Evolutionary conservation across 2,329 filamentous ascomycete genomes (phyloP).

Genomic region (Didymella lethalis): DNA sequence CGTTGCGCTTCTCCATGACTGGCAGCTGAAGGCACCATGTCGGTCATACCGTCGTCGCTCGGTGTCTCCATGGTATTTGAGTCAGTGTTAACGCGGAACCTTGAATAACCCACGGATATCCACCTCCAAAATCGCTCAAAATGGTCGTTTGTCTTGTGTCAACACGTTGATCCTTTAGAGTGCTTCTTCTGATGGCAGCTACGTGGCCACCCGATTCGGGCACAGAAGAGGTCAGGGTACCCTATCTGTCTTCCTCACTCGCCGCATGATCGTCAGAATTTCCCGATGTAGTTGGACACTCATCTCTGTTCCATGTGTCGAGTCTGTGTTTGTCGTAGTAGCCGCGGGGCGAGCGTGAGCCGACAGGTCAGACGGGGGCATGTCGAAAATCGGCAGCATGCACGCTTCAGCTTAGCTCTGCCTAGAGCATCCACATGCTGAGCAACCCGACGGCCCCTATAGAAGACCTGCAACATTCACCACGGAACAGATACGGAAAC

Average conservation of each 20-base stretch:
- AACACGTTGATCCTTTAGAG: background rate
- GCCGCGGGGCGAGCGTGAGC: conserved; percentile 1
- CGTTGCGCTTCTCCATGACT: conserved; percentile 12
- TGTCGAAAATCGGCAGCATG: background rate
- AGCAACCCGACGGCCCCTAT: conserved; percentile 2
- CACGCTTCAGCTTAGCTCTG: conserved; percentile 8
- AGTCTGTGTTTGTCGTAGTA: conserved; percentile 4
- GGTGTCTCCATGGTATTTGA: background rate
- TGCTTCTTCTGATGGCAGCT: background rate
- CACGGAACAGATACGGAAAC: background rate
- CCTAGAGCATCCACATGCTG: conserved; percentile 1
- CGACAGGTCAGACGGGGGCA: conserved; percentile 4
- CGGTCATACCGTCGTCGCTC: conserved; percentile 9
- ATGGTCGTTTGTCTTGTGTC: background rate
- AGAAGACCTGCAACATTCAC: conserved; percentile 4
- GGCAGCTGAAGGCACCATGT: conserved; percentile 12
- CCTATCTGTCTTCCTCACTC: background rate
- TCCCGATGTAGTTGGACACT: background rate
- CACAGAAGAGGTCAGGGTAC: background rate
- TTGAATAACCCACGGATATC: background rate
- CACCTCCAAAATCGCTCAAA: background rate
- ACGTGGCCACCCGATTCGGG: background rate
- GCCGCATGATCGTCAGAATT: conserved; percentile 4
- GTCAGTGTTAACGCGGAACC: conserved; percentile 4
- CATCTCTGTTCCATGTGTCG: background rate